Conservation (phyloP, 345 rosid genomes). For the Moricandia moricandioides region DNA sequence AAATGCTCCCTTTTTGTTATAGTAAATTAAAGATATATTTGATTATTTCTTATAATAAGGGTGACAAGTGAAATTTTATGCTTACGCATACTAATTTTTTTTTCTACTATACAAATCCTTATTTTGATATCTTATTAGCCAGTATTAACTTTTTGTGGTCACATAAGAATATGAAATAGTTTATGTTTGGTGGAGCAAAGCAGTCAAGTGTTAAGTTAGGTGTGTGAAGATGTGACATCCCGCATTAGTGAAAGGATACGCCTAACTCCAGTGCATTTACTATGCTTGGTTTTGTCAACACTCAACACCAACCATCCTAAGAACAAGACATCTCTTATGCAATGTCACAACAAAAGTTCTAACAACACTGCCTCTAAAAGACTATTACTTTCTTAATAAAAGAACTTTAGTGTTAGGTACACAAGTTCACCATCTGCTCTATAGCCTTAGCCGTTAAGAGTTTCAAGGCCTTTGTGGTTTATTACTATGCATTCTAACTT, state of each 20-base stretch:
- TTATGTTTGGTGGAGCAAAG: slow-evolving; percentile 19
- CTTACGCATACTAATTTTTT: not conserved
- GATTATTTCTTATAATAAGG: too few species aligned
- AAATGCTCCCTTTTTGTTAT: not conserved
- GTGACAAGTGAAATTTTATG: too few species aligned
- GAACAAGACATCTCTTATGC: not conserved
- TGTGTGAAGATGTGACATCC: slow-evolving; percentile 25
- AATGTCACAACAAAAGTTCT: not conserved
- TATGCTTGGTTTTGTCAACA: slow-evolving; percentile 2
- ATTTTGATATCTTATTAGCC: not conserved
- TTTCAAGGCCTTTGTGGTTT: slow-evolving; percentile 2
- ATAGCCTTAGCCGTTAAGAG: slow-evolving; percentile 6
- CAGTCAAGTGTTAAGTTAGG: slow-evolving; percentile 4
- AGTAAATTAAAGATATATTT: too few species aligned
- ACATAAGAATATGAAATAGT: slow-evolving; percentile 4
- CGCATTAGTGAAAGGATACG: not conserved
- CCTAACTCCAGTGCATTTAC: slow-evolving; percentile 13
- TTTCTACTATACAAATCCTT: not conserved
- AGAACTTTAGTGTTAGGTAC: not conserved
- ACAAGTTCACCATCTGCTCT: not conserved
- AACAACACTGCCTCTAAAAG: not conserved
- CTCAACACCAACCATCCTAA: not conserved
- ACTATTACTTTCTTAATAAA: not conserved
- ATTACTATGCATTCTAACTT: not conserved
- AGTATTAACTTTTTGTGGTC: not conserved